Conservation (phyloP, 768 basidiomycete species). For the Brasilioporus rufonigricans region DNA sequence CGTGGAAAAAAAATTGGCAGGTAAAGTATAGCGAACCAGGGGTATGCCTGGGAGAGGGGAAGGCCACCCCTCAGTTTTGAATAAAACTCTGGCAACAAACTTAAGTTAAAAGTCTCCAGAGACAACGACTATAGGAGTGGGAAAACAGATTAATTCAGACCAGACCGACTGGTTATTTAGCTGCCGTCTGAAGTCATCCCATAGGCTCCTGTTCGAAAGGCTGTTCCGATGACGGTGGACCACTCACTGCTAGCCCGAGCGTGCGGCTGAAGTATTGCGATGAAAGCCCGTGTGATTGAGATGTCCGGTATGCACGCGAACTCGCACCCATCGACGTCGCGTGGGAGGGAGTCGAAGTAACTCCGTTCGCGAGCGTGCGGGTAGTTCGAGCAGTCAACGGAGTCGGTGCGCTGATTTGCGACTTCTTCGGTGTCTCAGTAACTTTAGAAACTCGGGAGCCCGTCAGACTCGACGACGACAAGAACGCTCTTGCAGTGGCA, state of each 20-base stretch:
- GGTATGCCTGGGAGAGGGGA: slow-evolving; percentile 35
- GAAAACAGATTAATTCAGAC: slow-evolving; percentile 11
- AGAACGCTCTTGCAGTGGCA: slow-evolving; percentile 49
- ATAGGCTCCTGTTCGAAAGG: slow-evolving; percentile 38
- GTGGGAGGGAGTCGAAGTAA: slow-evolving; percentile 60
- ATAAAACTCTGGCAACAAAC: slow-evolving; percentile 29
- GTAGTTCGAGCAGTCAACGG: slow-evolving; percentile 78
- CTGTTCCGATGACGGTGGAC: slow-evolving; percentile 33
- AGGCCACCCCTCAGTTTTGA: slow-evolving; percentile 36
- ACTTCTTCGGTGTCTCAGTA: slow-evolving; percentile 83
- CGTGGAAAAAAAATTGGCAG: slow-evolving; percentile 33
- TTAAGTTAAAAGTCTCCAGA: slow-evolving; percentile 20
- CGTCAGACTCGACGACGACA: slow-evolving; percentile 58
- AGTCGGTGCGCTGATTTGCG: slow-evolving; percentile 84
- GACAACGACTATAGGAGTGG: slow-evolving; percentile 2
- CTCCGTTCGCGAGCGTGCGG: slow-evolving; percentile 49
- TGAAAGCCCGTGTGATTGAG: slow-evolving; percentile 67
- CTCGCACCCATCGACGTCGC: slow-evolving; percentile 56
- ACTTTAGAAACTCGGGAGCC: slow-evolving; percentile 48
- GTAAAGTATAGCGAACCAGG: slow-evolving; percentile 42
- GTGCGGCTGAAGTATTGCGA: slow-evolving; percentile 77
- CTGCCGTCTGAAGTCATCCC: slow-evolving; percentile 37
- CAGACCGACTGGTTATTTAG: slow-evolving; percentile 24
- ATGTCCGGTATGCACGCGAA: slow-evolving; percentile 63
- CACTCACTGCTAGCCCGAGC: slow-evolving; percentile 67